Conservation (phyloP, 2,329 filamentous ascomycete genomes). For the Beauveria pseudobassiana region DNA sequence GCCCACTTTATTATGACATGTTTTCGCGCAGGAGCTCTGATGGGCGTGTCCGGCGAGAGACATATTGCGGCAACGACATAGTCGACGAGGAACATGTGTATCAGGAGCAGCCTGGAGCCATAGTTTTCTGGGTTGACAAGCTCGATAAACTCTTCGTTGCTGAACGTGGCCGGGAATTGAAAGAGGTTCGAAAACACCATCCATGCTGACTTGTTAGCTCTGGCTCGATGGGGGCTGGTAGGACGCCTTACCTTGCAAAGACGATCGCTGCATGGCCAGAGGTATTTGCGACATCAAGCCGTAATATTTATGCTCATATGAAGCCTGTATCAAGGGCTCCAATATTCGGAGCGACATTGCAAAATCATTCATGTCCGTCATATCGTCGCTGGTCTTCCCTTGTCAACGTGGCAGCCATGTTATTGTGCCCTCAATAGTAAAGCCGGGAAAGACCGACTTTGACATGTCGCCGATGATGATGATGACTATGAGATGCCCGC, state of each 20-base stretch:
- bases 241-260: constrained; percentile 15
- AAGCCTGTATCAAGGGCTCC: constrained; percentile 14
- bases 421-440: constrained; percentile 20
- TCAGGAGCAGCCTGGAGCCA: constrained; percentile 26
- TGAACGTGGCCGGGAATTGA: constrained; percentile 14
- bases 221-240: too few relatives aligned
- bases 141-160: constrained; percentile 23
- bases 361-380: constrained; percentile 18
- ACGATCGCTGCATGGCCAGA: constrained; percentile 12
- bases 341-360: constrained; percentile 14
- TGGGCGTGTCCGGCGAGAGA: constrained; percentile 16
- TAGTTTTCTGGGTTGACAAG: constrained; percentile 25
- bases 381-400: constrained; percentile 18
- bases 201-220: constrained; percentile 17
- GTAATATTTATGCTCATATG: constrained; percentile 16
- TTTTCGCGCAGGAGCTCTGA: constrained; percentile 19
- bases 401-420: constrained; percentile 15
- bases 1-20: constrained; percentile 20
- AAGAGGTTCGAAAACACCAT: constrained; percentile 17
- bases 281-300: constrained; percentile 14
- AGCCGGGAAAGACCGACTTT: constrained; percentile 18
- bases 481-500: constrained; percentile 19
- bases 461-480: constrained; percentile 16
- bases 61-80: constrained; percentile 20
- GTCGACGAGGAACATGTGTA: constrained; percentile 29